Base-by-base conservation (phyloP, 2,329 filamentous ascomycete genomes). In the Akanthomyces muscarius region DNA sequence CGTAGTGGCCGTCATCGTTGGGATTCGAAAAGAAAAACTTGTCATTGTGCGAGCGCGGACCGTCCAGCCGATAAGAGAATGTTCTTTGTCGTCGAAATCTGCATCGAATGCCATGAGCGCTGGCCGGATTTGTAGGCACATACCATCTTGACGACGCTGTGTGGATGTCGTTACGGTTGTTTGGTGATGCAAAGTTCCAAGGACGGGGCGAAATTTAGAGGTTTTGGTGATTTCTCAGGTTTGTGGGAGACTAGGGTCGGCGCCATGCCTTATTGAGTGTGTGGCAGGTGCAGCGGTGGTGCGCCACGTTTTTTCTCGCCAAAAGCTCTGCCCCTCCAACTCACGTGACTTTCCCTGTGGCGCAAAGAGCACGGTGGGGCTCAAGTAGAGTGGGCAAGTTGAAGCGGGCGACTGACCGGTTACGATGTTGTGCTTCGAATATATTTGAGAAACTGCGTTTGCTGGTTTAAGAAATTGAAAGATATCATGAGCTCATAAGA, bases 61-160 rank as follows among this genome's bases (percentile, higher is more conserved):
- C 65, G 67, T 66, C 66, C 57, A 44, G 50, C 63, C 65, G 64
- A 61, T 60, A 23, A 41, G 30, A 30, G 50, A 63, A 63, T 60
- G 41, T 53, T 45, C 33, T 44, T 62, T 51, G 30, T 59, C 53
- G 52, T 65, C 44, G 41, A 50, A 62, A 42, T 61, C 58, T 64
- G 63, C 53, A 45, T 66, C 54, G 38, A 41, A 63, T 41, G 52
- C 36, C 58, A 54, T 36, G 44, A 58, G 55, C 42, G 47, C 30
- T 53, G 23, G 44, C 38, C n/a, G 38, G n/a, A 45, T 36, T 63
- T 56, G 28, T 63, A 36, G 38, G 33, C 69, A 76, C 76, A 65
- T 77, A 78, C 79, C 79, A 81, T 81, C 75, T 80, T 81, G 78
- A 76, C 79, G 77, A 77, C 76, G 72, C 71, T 76, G 71, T 75